Evolutionary conservation across 305 asterid species (phyloP), one percentile per base, ranked within the genome.

Genomic region (Fraxinus platypoda): DNA sequence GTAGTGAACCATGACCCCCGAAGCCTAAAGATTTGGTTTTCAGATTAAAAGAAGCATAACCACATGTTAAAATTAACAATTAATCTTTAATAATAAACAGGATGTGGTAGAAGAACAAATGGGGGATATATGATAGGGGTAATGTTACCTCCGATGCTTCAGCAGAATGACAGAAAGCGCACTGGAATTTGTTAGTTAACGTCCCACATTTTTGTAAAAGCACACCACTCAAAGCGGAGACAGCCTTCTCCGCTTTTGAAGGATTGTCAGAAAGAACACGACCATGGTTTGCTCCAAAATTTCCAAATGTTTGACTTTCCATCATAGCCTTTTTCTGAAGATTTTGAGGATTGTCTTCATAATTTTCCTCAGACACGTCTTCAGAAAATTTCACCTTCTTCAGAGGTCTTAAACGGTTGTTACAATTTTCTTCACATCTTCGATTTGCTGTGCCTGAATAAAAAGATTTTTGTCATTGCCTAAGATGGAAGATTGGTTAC

Each of bases 1-100:
- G 81, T 90, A 96, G 90, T 90, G 92, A 88, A 90, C 85, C 93
- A 96, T 91, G 86, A 77, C 74, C 71, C 98, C 99, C 74, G 98
- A 91, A 81, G 86, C 92, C 99, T 94, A 85, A 72, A 78, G 80
- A 79, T 86, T 79, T 73, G 80, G 76, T 74, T 80, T 25, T 52
- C 80, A 76, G 37, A 75, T 35, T 9, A 80, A 74, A 68, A 66
- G 68, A 35, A 66, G 37, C 34, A 72, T 72, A 34, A 31, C 37
- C 54, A 26, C 26, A 19, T 46, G 11, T 80, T 76, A 86, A 28
- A 82, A 77, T 59, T 23, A 57, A 84, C 19, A 35, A 80, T 75
- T 15, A 70, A 77, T 76, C 7, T 80, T 80, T 78, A 75, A 74
- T 41, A 84, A 34, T 31, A 75, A 78, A 83, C 12, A 26, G 46